A percentile compares a stretch with the other conserved stretches of the same genome.
Evolutionary conservation across 441 rosid species (phyloP).

Genomic region (Dalechampia spathulata): DNA sequence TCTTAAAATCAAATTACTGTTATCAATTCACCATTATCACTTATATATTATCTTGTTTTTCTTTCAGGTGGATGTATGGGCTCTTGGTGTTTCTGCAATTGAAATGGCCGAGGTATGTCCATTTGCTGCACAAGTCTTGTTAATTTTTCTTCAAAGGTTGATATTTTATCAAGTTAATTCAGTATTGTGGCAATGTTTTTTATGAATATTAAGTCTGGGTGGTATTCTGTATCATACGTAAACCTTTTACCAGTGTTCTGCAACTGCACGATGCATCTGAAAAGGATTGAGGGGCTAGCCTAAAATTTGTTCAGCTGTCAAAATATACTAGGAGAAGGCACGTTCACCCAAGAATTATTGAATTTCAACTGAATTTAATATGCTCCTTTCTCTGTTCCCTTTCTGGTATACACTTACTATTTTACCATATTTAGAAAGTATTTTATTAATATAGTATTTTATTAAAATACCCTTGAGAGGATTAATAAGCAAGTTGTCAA

Average conservation of each 20-base stretch:
- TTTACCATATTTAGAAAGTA: no score
- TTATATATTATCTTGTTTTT: constrained; percentile 5
- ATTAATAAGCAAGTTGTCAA: no score
- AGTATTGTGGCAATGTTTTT: not conserved
- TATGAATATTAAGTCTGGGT: not conserved
- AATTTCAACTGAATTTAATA: no score
- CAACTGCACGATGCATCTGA: not conserved
- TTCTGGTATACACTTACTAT: no score
- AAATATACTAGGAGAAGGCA: not conserved
- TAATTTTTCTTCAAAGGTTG: not conserved
- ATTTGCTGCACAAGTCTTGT: constrained; percentile 12
- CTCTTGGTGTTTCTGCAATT: constrained; percentile 99
- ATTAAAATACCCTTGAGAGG: no score
- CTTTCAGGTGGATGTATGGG: constrained; percentile 99
- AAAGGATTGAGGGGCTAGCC: not conserved
- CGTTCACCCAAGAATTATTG: no score
- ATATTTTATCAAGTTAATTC: not conserved
- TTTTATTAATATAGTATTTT: no score
- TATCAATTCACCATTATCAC: constrained; percentile 5
- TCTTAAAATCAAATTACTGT: not conserved
- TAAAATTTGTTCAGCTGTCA: not conserved
- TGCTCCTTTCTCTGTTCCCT: no score
- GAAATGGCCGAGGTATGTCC: constrained; percentile 97
- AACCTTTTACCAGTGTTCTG: not conserved
- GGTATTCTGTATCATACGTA: not conserved